Percentiles rank a stretch among this genome's conserved stretches.
Evolutionary conservation across 768 basidiomycete genomes (phyloP).

Genomic region (Lepiota subincarnata): DNA sequence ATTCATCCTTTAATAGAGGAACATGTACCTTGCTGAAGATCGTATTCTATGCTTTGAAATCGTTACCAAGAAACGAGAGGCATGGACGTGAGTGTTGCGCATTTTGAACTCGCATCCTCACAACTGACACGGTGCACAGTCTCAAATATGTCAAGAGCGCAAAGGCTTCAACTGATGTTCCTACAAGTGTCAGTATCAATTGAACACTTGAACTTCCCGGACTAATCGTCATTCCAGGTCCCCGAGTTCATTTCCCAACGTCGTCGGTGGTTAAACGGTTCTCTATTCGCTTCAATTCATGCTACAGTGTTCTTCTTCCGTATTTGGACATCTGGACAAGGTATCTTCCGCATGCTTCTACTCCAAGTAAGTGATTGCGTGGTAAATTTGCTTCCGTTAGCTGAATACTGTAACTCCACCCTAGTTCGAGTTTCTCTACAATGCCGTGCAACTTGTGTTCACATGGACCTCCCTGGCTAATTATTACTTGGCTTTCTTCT

Average conservation of each 20-base stretch:
- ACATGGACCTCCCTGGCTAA: conserved; percentile 94
- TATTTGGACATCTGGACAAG: conserved; percentile 91
- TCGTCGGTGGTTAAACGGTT: conserved; percentile 86
- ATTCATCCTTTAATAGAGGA: conserved; percentile 45
- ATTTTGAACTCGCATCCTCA: conserved; percentile 6
- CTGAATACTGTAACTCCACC: background rate
- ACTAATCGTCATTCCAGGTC: conserved; percentile 36
- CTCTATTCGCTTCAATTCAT: conserved; percentile 89
- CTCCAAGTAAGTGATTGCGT: conserved; percentile 45
- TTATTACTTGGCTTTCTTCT: conserved; percentile 93
- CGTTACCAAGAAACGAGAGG: conserved; percentile 83
- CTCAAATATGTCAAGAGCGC: conserved; percentile 90
- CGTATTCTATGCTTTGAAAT: conserved; percentile 93
- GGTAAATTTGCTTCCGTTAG: background rate
- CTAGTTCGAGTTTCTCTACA: conserved; percentile 90
- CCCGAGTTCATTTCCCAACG: conserved; percentile 95
- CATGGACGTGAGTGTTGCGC: conserved; percentile 62
- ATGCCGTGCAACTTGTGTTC: conserved; percentile 83
- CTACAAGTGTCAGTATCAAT: conserved; percentile 52
- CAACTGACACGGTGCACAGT: conserved; percentile 28
- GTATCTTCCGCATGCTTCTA: conserved; percentile 75
- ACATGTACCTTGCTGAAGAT: conserved; percentile 91
- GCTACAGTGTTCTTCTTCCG: conserved; percentile 86
- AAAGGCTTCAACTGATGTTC: conserved; percentile 95
- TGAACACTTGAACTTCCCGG: background rate